Conservation (phyloP, 768 basidiomycete genomes). For the Leccinum incarnatum region DNA sequence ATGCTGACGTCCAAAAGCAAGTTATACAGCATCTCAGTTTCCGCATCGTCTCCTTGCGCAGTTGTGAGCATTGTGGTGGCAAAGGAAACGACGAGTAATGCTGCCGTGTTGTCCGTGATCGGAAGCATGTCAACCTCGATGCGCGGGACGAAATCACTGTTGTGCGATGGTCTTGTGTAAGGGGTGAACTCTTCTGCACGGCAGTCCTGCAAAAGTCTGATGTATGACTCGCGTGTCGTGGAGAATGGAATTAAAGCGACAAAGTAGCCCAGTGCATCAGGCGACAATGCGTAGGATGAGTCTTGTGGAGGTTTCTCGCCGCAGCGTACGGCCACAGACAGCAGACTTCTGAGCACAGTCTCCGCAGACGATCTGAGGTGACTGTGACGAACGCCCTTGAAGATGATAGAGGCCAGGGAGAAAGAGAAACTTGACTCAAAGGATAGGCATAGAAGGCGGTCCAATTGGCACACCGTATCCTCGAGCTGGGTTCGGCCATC, state of each 20-base stretch:
- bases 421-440: slow-evolving; percentile 82
- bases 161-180: slow-evolving; percentile 36
- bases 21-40: slow-evolving; percentile 77
- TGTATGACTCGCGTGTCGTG: slow-evolving; percentile 53
- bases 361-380: slow-evolving; percentile 61
- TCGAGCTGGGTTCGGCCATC: slow-evolving; percentile 63
- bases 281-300: slow-evolving; percentile 43
- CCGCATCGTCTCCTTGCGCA: slow-evolving; percentile 76
- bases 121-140: slow-evolving; percentile 60
- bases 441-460: slow-evolving; percentile 67
- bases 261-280: slow-evolving; percentile 74
- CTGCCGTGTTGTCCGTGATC: slow-evolving; percentile 57
- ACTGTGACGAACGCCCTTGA: slow-evolving; percentile 80
- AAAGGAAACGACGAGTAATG: slow-evolving; percentile 74
- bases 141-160: slow-evolving; percentile 47
- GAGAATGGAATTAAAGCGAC: slow-evolving; percentile 73
- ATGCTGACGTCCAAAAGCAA: slow-evolving; percentile 70
- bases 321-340: slow-evolving; percentile 56
- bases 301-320: slow-evolving; percentile 37
- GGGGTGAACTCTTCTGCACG: slow-evolving; percentile 48
- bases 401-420: slow-evolving; percentile 75
- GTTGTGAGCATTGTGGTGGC: slow-evolving; percentile 70
- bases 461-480: slow-evolving; percentile 68
- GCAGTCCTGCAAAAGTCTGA: slow-evolving; percentile 61
- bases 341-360: slow-evolving; percentile 57